These are phyloP conservation scores for Calonectria multiphialidica DNA, from an alignment of 2,329 filamentous ascomycete genomes.

Conservation along the genomic window DNA sequence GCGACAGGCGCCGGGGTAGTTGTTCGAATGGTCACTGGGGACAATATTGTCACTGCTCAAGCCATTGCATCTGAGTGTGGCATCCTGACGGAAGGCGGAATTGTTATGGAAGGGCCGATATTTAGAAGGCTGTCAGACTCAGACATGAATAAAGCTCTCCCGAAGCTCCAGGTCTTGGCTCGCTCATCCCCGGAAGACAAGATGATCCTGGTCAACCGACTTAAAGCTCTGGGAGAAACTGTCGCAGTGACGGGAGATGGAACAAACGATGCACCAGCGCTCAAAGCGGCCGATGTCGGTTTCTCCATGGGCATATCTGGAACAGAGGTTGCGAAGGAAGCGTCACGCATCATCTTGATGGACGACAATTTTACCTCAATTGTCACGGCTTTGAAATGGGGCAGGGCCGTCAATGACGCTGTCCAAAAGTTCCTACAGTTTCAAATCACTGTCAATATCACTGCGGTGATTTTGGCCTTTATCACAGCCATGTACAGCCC, in stretches of 20 bases:
- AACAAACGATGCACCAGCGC: constrained; percentile 72
- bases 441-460: constrained; percentile 3
- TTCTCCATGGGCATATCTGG: constrained; percentile 76
- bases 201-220: constrained; percentile 70
- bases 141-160: constrained; percentile 63
- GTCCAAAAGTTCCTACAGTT: constrained; percentile 69
- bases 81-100: constrained; percentile 69
- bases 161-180: constrained; percentile 75
- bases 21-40: constrained; percentile 72
- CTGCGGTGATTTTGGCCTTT: constrained; percentile 57
- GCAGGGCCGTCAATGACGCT: constrained; percentile 72
- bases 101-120: constrained; percentile 66
- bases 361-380: constrained; percentile 76
- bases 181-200: constrained; percentile 78
- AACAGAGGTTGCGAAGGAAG: constrained; percentile 76
- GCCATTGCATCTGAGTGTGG: constrained; percentile 57
- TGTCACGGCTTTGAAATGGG: constrained; percentile 72
- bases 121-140: constrained; percentile 68
- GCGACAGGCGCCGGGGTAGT: constrained; percentile 75
- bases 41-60: constrained; percentile 58
- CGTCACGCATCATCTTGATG: constrained; percentile 73
- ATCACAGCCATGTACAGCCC: constrained; percentile 69
- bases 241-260: constrained; percentile 73
- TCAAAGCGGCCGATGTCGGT: not conserved
- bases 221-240: constrained; percentile 74